Evolutionary conservation across 495 filamentous ascomycete species (phyloP).

Genomic region (Xylaria grammica): DNA sequence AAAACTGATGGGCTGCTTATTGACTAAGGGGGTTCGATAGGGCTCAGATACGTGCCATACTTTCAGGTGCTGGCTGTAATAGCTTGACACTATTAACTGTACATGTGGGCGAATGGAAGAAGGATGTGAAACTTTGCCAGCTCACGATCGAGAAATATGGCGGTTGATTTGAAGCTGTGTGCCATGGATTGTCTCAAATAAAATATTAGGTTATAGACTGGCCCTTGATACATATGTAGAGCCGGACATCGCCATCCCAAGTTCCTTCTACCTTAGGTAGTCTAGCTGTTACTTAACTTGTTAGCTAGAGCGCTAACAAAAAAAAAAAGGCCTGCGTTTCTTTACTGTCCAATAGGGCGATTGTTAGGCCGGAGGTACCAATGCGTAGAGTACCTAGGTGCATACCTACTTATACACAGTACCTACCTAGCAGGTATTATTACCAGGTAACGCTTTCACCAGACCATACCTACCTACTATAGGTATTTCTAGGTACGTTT

Average conservation of each 20-base stretch:
- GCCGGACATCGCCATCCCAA: constrained; percentile 6
- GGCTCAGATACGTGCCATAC: neutral
- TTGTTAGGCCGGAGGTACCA: neutral
- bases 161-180: neutral
- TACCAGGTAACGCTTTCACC: no score
- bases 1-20: no score
- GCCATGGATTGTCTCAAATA: neutral
- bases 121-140: neutral
- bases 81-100: neutral
- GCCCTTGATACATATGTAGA: neutral
- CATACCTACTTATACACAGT: no score
- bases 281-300: neutral
- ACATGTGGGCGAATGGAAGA: neutral
- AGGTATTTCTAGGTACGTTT: no score
- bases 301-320: neutral
- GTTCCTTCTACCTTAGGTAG: no score
- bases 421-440: neutral
- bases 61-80: no score
- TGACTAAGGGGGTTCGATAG: neutral
- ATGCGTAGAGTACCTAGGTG: no score
- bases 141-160: neutral
- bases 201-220: neutral
- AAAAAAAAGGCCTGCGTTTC: neutral
- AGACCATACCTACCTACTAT: no score
- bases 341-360: neutral